These are phyloP conservation scores for Silene noctiflora DNA, from an alignment of 179 eudicot genomes.

Conservation along the genomic window DNA sequence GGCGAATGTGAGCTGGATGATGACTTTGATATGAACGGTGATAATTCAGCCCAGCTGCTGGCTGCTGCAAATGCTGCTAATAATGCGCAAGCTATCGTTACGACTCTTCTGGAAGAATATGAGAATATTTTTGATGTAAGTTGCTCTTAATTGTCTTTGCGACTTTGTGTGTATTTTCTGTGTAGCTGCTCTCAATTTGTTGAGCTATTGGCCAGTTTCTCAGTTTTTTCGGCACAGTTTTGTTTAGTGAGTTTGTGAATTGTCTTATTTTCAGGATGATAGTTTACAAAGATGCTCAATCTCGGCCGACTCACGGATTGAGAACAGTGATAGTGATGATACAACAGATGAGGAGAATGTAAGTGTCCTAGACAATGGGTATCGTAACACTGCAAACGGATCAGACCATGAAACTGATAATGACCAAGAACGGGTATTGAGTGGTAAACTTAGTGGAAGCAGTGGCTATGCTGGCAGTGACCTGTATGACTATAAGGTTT, in stretches of 20 bases:
- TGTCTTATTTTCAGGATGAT: slow-evolving; percentile 60
- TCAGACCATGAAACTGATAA: slow-evolving; percentile 70
- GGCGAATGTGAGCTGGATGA: slow-evolving; percentile 98
- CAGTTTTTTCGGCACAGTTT: background rate
- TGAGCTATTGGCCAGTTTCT: background rate
- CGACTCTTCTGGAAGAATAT: slow-evolving; percentile 87
- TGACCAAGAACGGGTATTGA: slow-evolving; percentile 72
- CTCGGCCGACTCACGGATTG: slow-evolving; percentile 87
- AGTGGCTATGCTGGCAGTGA: slow-evolving; percentile 89
- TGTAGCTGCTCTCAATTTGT: background rate
- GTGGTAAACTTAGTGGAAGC: slow-evolving; percentile 93
- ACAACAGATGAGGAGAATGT: slow-evolving; percentile 70
- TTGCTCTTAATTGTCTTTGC: slow-evolving; percentile 10
- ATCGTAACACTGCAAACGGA: slow-evolving; percentile 80
- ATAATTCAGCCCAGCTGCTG: slow-evolving; percentile 90
- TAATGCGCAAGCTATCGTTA: slow-evolving; percentile 86
- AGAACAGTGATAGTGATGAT: slow-evolving; percentile 79
- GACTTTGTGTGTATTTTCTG: background rate
- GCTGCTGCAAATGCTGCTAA: slow-evolving; percentile 99
- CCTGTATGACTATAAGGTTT: slow-evolving; percentile 92
- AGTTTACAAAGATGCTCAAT: slow-evolving; percentile 85
- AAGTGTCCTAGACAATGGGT: slow-evolving; percentile 60
- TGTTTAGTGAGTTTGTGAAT: slow-evolving; percentile 9
- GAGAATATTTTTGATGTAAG: slow-evolving; percentile 88
- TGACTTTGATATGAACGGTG: slow-evolving; percentile 79